phyloP scores from a whole-genome alignment of 2,329 filamentous ascomycete species.

The Aspergillus calidoustus region DNA sequence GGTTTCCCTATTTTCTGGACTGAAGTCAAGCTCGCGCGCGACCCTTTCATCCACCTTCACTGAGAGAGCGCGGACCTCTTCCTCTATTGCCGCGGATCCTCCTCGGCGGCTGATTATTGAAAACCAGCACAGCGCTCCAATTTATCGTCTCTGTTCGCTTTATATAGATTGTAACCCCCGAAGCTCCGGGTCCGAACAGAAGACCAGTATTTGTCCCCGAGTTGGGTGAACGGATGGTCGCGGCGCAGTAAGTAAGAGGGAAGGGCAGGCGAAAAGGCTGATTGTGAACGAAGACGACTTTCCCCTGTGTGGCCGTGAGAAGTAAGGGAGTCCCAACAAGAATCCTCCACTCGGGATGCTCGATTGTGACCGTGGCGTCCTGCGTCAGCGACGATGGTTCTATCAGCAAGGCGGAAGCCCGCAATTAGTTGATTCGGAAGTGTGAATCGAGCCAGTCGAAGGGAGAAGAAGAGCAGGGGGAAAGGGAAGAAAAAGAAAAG shows the following conservation, averaged over 20 bases:
- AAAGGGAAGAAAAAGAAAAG: slow-evolving; percentile 10
- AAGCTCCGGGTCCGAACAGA: slow-evolving; percentile 3
- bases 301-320: slow-evolving; percentile 11
- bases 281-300: slow-evolving; percentile 8
- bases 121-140: background rate
- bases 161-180: slow-evolving; percentile 1
- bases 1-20: slow-evolving; percentile 2
- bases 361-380: slow-evolving; percentile 14
- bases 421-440: slow-evolving; percentile 16
- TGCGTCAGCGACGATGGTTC: slow-evolving; percentile 9
- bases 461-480: background rate
- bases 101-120: background rate
- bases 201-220: background rate
- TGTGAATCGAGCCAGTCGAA: slow-evolving; percentile 6
- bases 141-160: background rate
- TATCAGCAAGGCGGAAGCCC: slow-evolving; percentile 7
- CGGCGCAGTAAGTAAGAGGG: background rate
- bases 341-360: slow-evolving; percentile 11
- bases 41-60: background rate
- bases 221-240: background rate
- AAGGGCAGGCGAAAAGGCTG: background rate
- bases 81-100: background rate
- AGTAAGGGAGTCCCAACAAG: slow-evolving; percentile 21
- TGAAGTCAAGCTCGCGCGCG: background rate
- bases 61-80: background rate